Conservation (phyloP, 2,329 filamentous ascomycete species). For the Neospermospora avenae region DNA sequence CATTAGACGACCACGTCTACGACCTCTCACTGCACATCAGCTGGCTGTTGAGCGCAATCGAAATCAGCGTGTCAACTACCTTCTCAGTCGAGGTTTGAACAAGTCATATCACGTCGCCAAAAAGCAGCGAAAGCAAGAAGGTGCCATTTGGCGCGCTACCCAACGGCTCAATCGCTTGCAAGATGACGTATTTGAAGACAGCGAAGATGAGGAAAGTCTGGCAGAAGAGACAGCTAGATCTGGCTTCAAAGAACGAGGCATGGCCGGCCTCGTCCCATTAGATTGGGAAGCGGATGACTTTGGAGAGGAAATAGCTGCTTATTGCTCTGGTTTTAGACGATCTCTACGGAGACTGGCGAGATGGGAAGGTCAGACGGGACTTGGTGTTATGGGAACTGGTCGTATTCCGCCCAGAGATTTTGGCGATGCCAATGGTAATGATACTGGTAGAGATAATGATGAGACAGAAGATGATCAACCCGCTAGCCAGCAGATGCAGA, state of each 20-base stretch:
- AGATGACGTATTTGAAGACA: conserved; percentile 56
- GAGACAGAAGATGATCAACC: conserved; percentile 36
- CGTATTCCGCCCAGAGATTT: conserved; percentile 21
- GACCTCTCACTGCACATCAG: conserved; percentile 78
- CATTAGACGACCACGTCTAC: conserved; percentile 63
- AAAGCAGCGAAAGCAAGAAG: conserved; percentile 59
- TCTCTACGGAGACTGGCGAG: conserved; percentile 63
- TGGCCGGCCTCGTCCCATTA: conserved; percentile 63
- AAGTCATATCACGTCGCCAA: conserved; percentile 62
- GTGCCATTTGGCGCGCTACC: conserved; percentile 64
- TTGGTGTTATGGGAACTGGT: conserved; percentile 34
- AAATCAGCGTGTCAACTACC: conserved; percentile 76
- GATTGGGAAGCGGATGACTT: conserved; percentile 66
- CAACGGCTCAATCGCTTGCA: conserved; percentile 55
- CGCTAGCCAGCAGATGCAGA: conserved; percentile 34
- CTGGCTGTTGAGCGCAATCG: conserved; percentile 76
- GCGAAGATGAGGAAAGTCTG: conserved; percentile 54
- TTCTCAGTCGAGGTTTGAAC: conserved; percentile 71
- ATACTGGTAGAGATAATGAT: conserved; percentile 26
- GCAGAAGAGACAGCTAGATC: conserved; percentile 36
- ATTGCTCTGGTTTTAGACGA: conserved; percentile 63
- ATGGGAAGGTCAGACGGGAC: conserved; percentile 53
- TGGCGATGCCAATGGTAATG: conserved; percentile 23
- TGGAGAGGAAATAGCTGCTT: conserved; percentile 68
- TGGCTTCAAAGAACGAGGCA: conserved; percentile 53